Conservation (phyloP, 2,329 filamentous ascomycete species). For the Fulvia fulva region DNA sequence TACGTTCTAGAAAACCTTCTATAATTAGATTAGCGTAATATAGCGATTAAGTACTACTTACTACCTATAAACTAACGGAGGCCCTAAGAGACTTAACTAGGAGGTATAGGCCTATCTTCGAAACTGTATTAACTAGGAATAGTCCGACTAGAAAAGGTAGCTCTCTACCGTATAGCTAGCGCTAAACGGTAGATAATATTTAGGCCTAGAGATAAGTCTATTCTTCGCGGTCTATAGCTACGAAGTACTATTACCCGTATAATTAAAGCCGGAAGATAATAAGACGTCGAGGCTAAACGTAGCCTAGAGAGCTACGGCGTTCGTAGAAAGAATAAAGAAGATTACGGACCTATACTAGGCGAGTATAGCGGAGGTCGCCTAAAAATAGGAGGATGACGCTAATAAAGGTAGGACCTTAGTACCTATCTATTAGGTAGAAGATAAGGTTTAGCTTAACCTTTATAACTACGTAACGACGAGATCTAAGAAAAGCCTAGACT, state of each 20-base stretch:
- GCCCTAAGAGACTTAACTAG: neutral
- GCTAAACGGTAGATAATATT: neutral
- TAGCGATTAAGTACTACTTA: too few relatives aligned
- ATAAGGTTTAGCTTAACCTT: too few relatives aligned
- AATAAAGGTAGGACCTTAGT: neutral
- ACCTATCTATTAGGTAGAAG: slow-evolving; percentile 19
- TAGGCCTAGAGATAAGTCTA: too few relatives aligned
- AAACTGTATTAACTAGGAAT: too few relatives aligned
- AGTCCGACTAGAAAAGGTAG: neutral
- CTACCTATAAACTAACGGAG: neutral
- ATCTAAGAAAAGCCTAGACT: neutral
- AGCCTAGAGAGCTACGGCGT: neutral
- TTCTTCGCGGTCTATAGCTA: neutral
- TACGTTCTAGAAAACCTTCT: too few relatives aligned
- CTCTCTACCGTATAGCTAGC: neutral
- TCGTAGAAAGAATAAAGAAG: neutral
- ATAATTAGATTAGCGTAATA: too few relatives aligned
- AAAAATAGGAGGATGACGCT: neutral
- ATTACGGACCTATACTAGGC: neutral
- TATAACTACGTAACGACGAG: neutral
- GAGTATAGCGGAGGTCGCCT: neutral
- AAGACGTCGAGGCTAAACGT: neutral
- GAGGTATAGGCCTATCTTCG: neutral
- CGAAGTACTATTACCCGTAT: neutral
- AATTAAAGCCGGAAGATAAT: neutral